Evolutionary conservation across 257 asterid genomes (phyloP), one percentile per base, ranked within the genome.

Genomic region (Prunella vulgaris): DNA sequence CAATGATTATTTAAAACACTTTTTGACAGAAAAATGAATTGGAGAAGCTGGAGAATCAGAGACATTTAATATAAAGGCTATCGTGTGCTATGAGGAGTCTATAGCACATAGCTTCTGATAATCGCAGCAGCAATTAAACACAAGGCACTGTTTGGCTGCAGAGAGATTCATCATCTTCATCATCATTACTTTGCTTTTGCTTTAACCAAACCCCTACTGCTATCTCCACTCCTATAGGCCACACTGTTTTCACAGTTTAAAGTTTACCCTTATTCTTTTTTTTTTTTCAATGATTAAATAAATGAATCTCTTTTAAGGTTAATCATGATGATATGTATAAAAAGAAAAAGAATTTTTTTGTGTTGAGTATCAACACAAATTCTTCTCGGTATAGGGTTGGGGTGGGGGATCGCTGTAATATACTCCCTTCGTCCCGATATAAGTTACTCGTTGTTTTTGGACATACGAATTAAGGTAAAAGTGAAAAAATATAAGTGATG

Each of bases 31-130:
- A 35, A 61, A 61, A 21, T 61, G 4, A 51, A 71, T 35, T 10
- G 69, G 33, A 51, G 76, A 33, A 33, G 70, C 33, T 54, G 58
- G 46, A 58, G 25, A 15, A 53, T 12, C 38, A 54, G 76, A 61
- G 30, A 64, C 72, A 76, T 40, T 75, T n/a, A 76, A 76, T 71
- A 22, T 44, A 76, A 76, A 64, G 80, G 73, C 75, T 54, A 15
- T 15, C 27, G 12, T 58, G 22, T 58, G 15, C n/a, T 10, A 35
- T 24, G 60, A 61, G 22, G 49, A 68, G 79, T 44, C 75, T 69
- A 68, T 14, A 60, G 15, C 10, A 14, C 10, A 17, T 61, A 52
- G 60, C 67, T 38, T 70, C 33, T 70, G 60, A 44, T 40, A 58
- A 70, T 44, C 49, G 48, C 35, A 3, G 33, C 4, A 14, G 75